Conservation (phyloP, 116 monocot species). For the Posidonia oceanica region DNA sequence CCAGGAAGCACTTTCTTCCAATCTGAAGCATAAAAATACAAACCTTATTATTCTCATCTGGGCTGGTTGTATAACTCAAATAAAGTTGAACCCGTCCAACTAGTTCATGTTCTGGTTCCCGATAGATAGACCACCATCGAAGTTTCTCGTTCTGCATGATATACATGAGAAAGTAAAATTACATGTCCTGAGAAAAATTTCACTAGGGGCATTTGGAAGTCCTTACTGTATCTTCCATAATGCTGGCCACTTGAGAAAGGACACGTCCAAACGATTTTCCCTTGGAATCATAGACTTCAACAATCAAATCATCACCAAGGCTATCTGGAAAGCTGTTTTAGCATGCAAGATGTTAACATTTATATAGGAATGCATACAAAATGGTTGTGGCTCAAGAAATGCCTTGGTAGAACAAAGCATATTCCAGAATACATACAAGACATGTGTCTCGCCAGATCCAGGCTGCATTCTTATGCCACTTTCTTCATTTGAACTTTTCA, state of each 20-base stretch:
- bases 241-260: conserved; percentile 72
- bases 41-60: conserved; percentile 48
- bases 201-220: background rate
- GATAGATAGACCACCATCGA: conserved; percentile 83
- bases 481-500: conserved; percentile 79
- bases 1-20: too few relatives aligned
- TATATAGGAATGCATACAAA: too few relatives aligned
- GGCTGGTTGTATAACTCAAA: conserved; percentile 53
- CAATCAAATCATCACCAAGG: conserved; percentile 82
- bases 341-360: conserved; percentile 3
- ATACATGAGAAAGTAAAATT: background rate
- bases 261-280: conserved; percentile 64
- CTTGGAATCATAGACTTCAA: conserved; percentile 92
- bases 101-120: conserved; percentile 91
- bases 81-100: conserved; percentile 76
- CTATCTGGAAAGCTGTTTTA: conserved; percentile 88
- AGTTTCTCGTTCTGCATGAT: conserved; percentile 64
- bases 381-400: too few relatives aligned
- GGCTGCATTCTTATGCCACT: conserved; percentile 68
- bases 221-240: conserved; percentile 75
- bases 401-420: too few relatives aligned
- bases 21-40: too few relatives aligned
- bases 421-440: conserved; percentile 58
- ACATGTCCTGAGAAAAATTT: background rate
- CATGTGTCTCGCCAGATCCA: conserved; percentile 89